Evolutionary conservation across 108 stramenopile species (phyloP).

Genomic region (Conticribra weissflogii): DNA sequence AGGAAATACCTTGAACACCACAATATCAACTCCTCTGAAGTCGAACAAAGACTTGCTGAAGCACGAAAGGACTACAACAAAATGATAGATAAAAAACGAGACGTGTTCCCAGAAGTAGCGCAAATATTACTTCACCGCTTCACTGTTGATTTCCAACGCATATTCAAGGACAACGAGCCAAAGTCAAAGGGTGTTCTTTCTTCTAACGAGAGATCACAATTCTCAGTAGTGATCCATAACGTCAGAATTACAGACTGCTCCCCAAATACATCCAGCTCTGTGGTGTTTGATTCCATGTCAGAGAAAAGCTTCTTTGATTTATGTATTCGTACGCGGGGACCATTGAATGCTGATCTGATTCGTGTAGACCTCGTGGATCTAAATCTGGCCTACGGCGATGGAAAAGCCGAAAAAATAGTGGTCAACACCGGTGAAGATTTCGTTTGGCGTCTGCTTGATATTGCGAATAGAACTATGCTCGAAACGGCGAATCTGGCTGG

Average conservation of each 20-base stretch:
- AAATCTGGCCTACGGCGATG: slow-evolving; percentile 73
- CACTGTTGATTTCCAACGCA: slow-evolving; percentile 85
- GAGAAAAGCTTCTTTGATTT: slow-evolving; percentile 77
- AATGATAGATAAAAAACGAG: slow-evolving; percentile 11
- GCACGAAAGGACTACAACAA: slow-evolving; percentile 51
- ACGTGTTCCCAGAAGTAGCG: slow-evolving; percentile 49
- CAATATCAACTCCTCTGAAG: slow-evolving; percentile 44
- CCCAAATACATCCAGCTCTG: slow-evolving; percentile 65
- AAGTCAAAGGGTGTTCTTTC: slow-evolving; percentile 18
- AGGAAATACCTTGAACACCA: slow-evolving; percentile 46
- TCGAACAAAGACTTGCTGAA: slow-evolving; percentile 43
- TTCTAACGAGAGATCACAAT: slow-evolving; percentile 72
- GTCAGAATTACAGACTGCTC: slow-evolving; percentile 74
- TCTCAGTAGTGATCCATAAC: slow-evolving; percentile 77
- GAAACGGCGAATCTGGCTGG: slow-evolving; percentile 75
- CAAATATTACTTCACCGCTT: slow-evolving; percentile 70
- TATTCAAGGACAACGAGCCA: slow-evolving; percentile 69
- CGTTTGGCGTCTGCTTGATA: slow-evolving; percentile 83
- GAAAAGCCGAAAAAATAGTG: slow-evolving; percentile 64
- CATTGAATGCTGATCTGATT: slow-evolving; percentile 71
- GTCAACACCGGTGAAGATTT: slow-evolving; percentile 85
- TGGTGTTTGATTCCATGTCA: slow-evolving; percentile 77
- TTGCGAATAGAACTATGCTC: slow-evolving; percentile 67
- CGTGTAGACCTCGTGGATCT: slow-evolving; percentile 81
- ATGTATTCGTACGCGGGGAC: slow-evolving; percentile 78